Conservation (phyloP, 345 rosid species). For the Melaleuca alternifolia region DNA sequence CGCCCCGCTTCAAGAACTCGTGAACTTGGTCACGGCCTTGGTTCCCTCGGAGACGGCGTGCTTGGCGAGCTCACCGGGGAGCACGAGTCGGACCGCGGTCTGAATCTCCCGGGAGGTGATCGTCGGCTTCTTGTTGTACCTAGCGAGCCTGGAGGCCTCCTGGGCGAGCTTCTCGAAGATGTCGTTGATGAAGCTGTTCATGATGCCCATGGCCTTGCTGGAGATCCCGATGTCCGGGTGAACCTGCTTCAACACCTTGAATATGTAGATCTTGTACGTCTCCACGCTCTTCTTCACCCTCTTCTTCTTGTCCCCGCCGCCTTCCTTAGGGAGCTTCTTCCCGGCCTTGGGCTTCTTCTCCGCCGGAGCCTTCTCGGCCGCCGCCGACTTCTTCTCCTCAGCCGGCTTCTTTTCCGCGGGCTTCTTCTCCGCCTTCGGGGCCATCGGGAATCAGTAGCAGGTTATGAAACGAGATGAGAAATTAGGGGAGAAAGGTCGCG, state of each 20-base stretch:
- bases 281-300: constrained; percentile 49
- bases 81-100: constrained; percentile 58
- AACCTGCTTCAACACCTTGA: constrained; percentile 10
- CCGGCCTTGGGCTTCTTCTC: constrained; percentile 85
- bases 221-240: constrained; percentile 6
- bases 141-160: constrained; percentile 60
- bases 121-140: constrained; percentile 76
- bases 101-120: constrained; percentile 65
- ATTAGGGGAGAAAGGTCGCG: background rate
- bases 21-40: constrained; percentile 67
- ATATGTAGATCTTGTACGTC: constrained; percentile 79
- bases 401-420: constrained; percentile 49
- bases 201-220: constrained; percentile 60
- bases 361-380: constrained; percentile 58
- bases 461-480: background rate
- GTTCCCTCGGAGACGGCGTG: constrained; percentile 78
- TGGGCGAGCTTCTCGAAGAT: constrained; percentile 42
- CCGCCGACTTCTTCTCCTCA: constrained; percentile 40
- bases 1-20: constrained; percentile 31
- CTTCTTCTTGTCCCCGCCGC: constrained; percentile 43
- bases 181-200: constrained; percentile 63
- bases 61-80: constrained; percentile 66
- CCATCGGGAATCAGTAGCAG: constrained; percentile 7
- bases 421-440: constrained; percentile 65
- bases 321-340: constrained; percentile 72